Percentiles rank a stretch among this genome's conserved stretches.
phyloP scores from a whole-genome alignment of 2,329 filamentous ascomycete genomes.

The Paracorniculantispora psalliotae region DNA sequence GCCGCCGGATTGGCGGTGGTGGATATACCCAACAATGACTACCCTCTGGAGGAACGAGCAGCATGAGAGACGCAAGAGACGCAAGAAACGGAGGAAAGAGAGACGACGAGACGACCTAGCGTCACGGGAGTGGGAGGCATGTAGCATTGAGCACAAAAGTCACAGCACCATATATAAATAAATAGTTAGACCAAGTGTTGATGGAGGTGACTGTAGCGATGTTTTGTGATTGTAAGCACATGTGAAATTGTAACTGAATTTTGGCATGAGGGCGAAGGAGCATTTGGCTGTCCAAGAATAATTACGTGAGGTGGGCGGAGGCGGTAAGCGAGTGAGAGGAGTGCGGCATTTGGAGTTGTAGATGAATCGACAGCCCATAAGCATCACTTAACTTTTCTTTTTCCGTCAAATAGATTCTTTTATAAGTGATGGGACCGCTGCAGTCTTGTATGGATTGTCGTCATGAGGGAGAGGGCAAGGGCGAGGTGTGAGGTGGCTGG shows the following conservation, averaged over 20 bases:
- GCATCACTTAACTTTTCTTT: too few species aligned
- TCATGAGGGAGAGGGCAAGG: background rate
- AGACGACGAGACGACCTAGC: background rate
- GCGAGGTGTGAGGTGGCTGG: background rate
- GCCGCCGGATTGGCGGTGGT: slow-evolving; percentile 6
- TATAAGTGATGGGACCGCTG: background rate
- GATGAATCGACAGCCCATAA: too few species aligned
- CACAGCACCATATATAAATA: slow-evolving; percentile 12
- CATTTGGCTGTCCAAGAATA: background rate
- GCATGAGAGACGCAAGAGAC: background rate
- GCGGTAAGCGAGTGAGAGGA: background rate
- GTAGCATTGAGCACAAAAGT: slow-evolving; percentile 15
- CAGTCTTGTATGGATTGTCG: background rate
- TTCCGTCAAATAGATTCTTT: too few species aligned
- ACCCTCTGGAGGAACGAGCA: background rate
- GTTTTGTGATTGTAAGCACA: too few species aligned
- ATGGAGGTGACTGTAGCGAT: background rate
- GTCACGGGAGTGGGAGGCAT: slow-evolving; percentile 1
- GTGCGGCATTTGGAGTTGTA: background rate
- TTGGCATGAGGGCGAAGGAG: background rate
- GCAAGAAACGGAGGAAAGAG: too few species aligned
- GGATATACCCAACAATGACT: slow-evolving; percentile 12
- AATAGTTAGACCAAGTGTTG: background rate
- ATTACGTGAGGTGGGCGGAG: background rate
- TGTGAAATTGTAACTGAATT: background rate